Evolutionary conservation across 805 yeast genomes (phyloP).

Genomic region (Pichia cabralensis): DNA sequence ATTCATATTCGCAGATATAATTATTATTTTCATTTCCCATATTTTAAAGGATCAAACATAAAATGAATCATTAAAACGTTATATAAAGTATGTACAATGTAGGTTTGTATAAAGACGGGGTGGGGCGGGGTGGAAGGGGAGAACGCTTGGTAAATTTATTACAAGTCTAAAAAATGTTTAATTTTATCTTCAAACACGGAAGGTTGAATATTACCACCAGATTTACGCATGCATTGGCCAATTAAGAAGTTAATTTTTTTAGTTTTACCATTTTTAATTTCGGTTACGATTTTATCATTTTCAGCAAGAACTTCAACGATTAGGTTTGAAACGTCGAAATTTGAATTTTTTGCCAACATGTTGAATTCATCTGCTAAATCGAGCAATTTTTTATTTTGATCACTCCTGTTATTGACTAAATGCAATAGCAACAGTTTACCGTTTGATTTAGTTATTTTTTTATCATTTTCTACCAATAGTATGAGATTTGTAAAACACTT

Average conservation of each 20-base stretch:
- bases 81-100: too few relatives aligned
- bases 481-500: conserved; percentile 46
- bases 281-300: conserved; percentile 45
- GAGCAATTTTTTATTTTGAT: conserved; percentile 25
- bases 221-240: conserved; percentile 75
- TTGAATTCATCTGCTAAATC: conserved; percentile 47
- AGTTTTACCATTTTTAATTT: conserved; percentile 44
- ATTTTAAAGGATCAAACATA: too few relatives aligned
- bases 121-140: too few relatives aligned
- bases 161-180: conserved; percentile 11
- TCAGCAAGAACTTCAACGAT: conserved; percentile 22
- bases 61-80: too few relatives aligned
- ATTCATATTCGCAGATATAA: too few relatives aligned
- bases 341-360: conserved; percentile 24
- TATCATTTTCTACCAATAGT: conserved; percentile 32
- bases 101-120: too few relatives aligned
- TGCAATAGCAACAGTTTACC: conserved; percentile 60
- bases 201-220: conserved; percentile 50
- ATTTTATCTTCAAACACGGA: conserved; percentile 17
- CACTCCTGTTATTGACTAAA: conserved; percentile 40
- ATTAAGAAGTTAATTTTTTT: conserved; percentile 67
- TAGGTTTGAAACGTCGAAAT: conserved; percentile 23
- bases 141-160: neutral
- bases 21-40: too few relatives aligned
- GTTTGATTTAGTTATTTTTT: conserved; percentile 43